Percentiles rank a stretch among this genome's conserved stretches.
Evolutionary conservation across 345 rosid genomes (phyloP).

Genomic region (Luvunga scandens): DNA sequence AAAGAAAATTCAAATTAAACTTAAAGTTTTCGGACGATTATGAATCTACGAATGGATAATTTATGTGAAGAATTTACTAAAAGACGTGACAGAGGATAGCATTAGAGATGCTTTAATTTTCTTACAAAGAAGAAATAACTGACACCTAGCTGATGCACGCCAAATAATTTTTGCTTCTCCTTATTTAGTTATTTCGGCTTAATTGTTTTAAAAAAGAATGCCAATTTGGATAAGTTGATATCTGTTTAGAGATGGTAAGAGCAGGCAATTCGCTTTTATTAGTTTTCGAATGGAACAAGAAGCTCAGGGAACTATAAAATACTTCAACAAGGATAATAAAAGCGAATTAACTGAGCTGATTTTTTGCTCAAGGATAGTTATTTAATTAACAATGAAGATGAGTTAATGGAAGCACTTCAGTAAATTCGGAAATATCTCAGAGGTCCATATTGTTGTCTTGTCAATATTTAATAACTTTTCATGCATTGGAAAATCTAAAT

Average conservation of each 20-base stretch:
- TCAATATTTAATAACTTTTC: no score
- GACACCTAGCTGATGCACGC: constrained; percentile 74
- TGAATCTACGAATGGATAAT: constrained; percentile 62
- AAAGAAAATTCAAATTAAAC: background rate
- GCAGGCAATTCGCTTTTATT: constrained; percentile 77
- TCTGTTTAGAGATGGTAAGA: constrained; percentile 63
- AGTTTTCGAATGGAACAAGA: no score
- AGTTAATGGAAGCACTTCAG: constrained; percentile 68
- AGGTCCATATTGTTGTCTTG: constrained; percentile 81
- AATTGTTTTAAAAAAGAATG: background rate
- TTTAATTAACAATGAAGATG: constrained; percentile 65
- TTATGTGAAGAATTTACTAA: constrained; percentile 76
- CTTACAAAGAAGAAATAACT: constrained; percentile 76
- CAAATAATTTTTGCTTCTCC: constrained; percentile 30
- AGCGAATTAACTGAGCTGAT: no score
- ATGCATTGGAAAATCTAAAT: no score
- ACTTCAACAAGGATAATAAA: constrained; percentile 63
- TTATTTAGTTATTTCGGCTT: background rate
- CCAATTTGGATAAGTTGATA: background rate
- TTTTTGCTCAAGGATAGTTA: background rate
- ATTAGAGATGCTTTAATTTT: constrained; percentile 52
- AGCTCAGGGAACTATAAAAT: constrained; percentile 66
- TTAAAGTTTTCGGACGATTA: background rate
- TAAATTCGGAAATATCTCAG: constrained; percentile 53
- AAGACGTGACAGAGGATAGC: constrained; percentile 52